Conservation (phyloP, 768 basidiomycete species). For the Candolleomyces efflorescens region DNA sequence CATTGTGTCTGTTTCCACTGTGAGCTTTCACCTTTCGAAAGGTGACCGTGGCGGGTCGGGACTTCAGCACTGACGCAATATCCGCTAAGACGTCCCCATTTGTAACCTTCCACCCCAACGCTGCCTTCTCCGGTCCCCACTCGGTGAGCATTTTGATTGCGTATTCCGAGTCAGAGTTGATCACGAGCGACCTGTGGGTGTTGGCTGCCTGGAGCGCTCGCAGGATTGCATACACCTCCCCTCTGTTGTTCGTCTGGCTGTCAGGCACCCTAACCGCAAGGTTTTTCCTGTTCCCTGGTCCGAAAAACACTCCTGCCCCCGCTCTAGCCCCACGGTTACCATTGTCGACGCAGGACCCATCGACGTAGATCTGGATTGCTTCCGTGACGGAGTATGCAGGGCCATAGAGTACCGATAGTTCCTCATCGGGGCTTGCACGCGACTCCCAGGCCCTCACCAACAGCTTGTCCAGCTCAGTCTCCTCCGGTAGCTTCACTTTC, state of each 20-base stretch:
- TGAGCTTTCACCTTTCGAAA: not conserved
- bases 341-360: not conserved
- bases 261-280: not conserved
- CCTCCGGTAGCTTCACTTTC: not conserved
- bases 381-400: not conserved
- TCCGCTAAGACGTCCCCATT: conserved; percentile 14
- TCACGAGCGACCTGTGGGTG: not conserved
- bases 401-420: not conserved
- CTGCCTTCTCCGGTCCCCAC: conserved; percentile 1
- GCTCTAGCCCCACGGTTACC: not conserved
- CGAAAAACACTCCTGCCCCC: not conserved
- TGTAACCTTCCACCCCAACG: conserved; percentile 10
- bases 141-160: conserved; percentile 6
- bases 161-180: conserved; percentile 14
- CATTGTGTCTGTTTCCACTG: not conserved
- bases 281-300: not conserved
- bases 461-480: not conserved
- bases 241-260: conserved; percentile 13
- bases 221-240: conserved; percentile 13
- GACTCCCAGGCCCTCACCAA: not conserved
- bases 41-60: not conserved
- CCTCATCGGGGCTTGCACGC: not conserved
- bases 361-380: not conserved
- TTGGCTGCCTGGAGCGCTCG: not conserved
- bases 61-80: conserved; percentile 6